phyloP scores from a whole-genome alignment of 2,329 filamentous ascomycete species.

The Aspergillus japonicus region DNA sequence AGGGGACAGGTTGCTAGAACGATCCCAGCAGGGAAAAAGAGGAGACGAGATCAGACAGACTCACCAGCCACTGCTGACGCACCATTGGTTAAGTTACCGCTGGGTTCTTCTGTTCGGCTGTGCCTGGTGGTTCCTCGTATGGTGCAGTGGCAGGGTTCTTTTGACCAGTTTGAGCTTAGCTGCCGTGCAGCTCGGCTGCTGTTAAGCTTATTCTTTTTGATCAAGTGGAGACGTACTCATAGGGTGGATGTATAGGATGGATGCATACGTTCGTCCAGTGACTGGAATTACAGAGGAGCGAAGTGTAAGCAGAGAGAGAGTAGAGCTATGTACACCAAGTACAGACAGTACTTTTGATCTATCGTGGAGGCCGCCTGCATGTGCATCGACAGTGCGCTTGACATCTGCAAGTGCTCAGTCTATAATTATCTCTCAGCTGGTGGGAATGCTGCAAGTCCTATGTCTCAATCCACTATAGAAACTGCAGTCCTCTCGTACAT shows the following conservation, averaged over 20 bases:
- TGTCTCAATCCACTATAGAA: no score
- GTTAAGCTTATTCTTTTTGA: neutral
- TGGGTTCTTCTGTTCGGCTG: neutral
- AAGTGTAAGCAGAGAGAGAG: no score
- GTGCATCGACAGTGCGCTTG: neutral
- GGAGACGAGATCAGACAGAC: no score
- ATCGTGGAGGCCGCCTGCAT: no score
- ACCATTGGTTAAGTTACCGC: no score
- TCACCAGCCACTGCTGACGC: neutral
- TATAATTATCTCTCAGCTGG: neutral
- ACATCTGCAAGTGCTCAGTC: neutral
- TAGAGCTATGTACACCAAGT: no score
- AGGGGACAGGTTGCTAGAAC: neutral
- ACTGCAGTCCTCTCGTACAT: no score
- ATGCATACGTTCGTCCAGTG: neutral
- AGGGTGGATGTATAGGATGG: neutral
- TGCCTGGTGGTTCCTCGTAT: neutral
- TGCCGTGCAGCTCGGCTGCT: neutral
- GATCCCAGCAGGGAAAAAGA: neutral
- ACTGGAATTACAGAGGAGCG: no score
- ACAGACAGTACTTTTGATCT: no score
- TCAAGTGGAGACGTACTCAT: no score
- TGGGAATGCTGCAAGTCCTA: neutral
- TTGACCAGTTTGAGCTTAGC: neutral
- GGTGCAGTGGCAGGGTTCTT: neutral